Evolutionary conservation across 1,139 yeast species (phyloP).

Genomic region (Yueomyces sp.): DNA sequence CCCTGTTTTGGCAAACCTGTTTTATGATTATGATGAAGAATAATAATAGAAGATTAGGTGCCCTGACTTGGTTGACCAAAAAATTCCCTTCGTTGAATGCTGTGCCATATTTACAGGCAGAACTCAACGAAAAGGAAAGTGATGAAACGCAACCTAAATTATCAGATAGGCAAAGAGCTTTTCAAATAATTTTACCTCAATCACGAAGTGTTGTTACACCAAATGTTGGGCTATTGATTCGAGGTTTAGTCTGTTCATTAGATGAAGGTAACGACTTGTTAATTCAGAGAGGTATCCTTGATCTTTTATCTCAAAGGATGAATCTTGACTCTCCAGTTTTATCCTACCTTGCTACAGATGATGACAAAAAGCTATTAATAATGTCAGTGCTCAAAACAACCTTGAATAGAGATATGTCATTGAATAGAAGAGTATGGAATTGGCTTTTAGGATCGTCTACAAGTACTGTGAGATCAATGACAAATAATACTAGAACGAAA

Average conservation of each 20-base stretch:
- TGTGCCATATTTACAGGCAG: slow-evolving; percentile 12
- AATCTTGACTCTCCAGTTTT: slow-evolving; percentile 53
- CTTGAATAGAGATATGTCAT: slow-evolving; percentile 77
- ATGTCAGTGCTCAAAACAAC: slow-evolving; percentile 58
- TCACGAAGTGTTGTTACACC: slow-evolving; percentile 57
- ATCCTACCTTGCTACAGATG: slow-evolving; percentile 31
- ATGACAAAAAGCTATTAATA: slow-evolving; percentile 47
- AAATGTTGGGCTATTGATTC: slow-evolving; percentile 62
- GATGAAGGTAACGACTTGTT: slow-evolving; percentile 44
- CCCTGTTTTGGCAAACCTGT: slow-evolving; percentile 77
- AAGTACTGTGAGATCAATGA: slow-evolving; percentile 1
- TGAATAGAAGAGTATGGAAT: slow-evolving; percentile 83
- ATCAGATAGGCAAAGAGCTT: slow-evolving; percentile 23
- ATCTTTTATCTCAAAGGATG: slow-evolving; percentile 54
- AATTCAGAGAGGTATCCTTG: slow-evolving; percentile 82
- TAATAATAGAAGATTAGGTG: slow-evolving; percentile 73
- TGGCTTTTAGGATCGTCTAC: slow-evolving; percentile 70
- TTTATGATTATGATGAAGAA: slow-evolving; percentile 66
- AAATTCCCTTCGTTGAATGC: slow-evolving; percentile 44
- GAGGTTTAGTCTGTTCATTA: slow-evolving; percentile 64
- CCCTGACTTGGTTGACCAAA: slow-evolving; percentile 60
- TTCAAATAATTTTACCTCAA: slow-evolving; percentile 45
- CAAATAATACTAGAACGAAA: neutral
- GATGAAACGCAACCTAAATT: neutral
- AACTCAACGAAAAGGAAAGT: slow-evolving; percentile 7